Evolutionary conservation across 1,284 basidiomycete genomes (phyloP), one percentile per base, ranked within the genome.

Genomic region (Hypsizygus ulmarius): DNA sequence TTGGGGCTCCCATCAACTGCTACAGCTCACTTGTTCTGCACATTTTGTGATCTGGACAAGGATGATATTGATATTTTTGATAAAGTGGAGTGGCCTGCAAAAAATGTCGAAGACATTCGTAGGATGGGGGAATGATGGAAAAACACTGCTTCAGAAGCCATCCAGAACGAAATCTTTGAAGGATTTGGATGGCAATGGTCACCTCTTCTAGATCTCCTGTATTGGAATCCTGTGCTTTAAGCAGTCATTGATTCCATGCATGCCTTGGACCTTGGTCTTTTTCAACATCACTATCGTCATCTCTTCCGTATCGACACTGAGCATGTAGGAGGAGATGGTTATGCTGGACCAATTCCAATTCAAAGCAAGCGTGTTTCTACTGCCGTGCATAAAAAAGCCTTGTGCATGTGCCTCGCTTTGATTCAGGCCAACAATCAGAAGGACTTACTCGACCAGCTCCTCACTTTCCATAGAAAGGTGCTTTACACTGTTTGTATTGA

Each of bases 1-100:
- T 12, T 46, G 9, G 55, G 57, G 1, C 16, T 51, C 10, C 49
- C 51, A 5, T 39, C 50, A 25, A 11, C 37, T 3, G 12, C 44
- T 1, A 50, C 44, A 12, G 44, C 53, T 12, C 50, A 52, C 25
- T 44, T 27, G n/a, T 52, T 45, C 21, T 53, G 52, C 16, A 53
- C 45, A 0, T 39, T 40, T 16, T 53, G 52, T 30, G 38, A 53
- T 44, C 14, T 53, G 1, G 51, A 50, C 16, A 21, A 39, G 36
- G 39, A 52, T 25, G 51, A 55, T 27, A 51, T 54, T 18, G 32
- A 49, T 28, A 18, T 52, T 6, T 21, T 54, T 11, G 50, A 54
- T 29, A 10, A n/a, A 16, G 7, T 7, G 3, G 35, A 48, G 33
- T 54, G 52, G 52, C 52, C 52, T 15, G 3, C 3, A n/a, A 51